Percentiles rank a stretch among this genome's conserved stretches.
These are phyloP conservation scores for Xenosphaeropsis pyriputrescens DNA, from an alignment of 2,329 filamentous ascomycete genomes.

Conservation along the genomic window DNA sequence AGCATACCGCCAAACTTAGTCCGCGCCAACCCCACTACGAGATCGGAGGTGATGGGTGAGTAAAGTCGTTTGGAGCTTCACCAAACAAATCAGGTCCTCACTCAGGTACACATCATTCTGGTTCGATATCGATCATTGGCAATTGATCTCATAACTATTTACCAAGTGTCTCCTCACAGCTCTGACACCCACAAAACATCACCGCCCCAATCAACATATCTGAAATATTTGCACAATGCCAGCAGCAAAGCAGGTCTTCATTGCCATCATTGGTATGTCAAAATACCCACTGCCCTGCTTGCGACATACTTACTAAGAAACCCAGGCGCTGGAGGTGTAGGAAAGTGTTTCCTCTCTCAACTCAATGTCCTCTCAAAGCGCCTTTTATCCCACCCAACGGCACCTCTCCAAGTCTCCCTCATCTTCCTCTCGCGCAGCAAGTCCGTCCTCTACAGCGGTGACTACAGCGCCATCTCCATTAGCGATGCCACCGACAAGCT, in stretches of 20 bases:
- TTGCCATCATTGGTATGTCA: constrained; percentile 26
- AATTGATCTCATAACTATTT: too few relatives aligned
- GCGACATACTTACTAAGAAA: constrained; percentile 1
- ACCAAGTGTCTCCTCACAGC: too few relatives aligned
- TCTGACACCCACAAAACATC: too few relatives aligned
- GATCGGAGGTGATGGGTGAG: too few relatives aligned
- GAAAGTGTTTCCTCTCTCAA: constrained; percentile 79
- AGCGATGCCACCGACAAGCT: constrained; percentile 47
- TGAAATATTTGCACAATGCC: constrained; percentile 7
- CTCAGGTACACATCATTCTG: too few relatives aligned
- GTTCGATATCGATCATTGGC: too few relatives aligned
- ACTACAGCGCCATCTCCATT: constrained; percentile 55
- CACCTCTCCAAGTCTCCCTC: constrained; percentile 51
- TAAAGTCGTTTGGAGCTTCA: too few relatives aligned
- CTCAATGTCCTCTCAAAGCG: constrained; percentile 53
- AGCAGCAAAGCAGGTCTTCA: constrained; percentile 22
- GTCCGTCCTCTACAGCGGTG: constrained; percentile 61
- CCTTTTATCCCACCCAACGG: constrained; percentile 33
- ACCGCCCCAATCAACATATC: too few relatives aligned
- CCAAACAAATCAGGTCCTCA: too few relatives aligned
- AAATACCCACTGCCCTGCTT: constrained; percentile 7
- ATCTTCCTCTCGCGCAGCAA: constrained; percentile 78
- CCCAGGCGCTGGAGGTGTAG: constrained; percentile 80
- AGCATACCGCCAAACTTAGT: not conserved
- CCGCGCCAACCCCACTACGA: too few relatives aligned